Evolutionary conservation across 2,329 filamentous ascomycete genomes (phyloP).

Genomic region (Aureobasidium sp.): DNA sequence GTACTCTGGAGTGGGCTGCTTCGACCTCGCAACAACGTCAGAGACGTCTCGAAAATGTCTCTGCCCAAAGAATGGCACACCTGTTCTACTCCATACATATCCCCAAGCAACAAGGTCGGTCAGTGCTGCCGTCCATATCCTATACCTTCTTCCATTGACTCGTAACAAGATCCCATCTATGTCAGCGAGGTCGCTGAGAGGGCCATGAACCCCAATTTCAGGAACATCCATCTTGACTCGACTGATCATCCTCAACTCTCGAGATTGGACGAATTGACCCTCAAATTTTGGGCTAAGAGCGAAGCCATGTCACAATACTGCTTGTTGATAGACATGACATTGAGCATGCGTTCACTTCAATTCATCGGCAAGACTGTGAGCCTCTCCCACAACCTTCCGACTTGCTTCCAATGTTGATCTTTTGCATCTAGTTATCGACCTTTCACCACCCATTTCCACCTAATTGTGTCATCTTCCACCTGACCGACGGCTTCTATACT

Average conservation of each 20-base stretch:
- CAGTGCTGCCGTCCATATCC: background rate
- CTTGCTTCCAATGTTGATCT: background rate
- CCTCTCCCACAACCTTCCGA: background rate
- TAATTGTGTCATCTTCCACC: slow-evolving; percentile 78
- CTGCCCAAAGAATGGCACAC: slow-evolving; percentile 67
- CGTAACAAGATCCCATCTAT: slow-evolving; percentile 64
- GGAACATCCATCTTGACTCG: slow-evolving; percentile 65
- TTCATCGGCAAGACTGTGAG: slow-evolving; percentile 60
- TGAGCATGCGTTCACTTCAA: slow-evolving; percentile 65
- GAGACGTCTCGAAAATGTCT: slow-evolving; percentile 64
- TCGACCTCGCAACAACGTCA: slow-evolving; percentile 55
- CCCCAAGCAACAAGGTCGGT: slow-evolving; percentile 39
- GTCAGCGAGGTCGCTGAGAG: slow-evolving; percentile 73
- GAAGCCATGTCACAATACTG: slow-evolving; percentile 46
- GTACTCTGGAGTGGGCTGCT: slow-evolving; percentile 55
- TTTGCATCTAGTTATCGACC: slow-evolving; percentile 35
- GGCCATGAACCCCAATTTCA: slow-evolving; percentile 87
- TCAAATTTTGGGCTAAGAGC: slow-evolving; percentile 66
- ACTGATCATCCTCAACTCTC: slow-evolving; percentile 53
- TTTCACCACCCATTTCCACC: slow-evolving; percentile 66
- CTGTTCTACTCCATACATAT: slow-evolving; percentile 82
- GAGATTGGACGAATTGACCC: slow-evolving; percentile 53
- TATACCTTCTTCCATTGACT: background rate
- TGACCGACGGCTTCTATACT: slow-evolving; percentile 79
- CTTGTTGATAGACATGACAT: slow-evolving; percentile 61